Evolutionary conservation across 2,329 filamentous ascomycete genomes (phyloP).

Genomic region (Ophiostoma tasmaniense): DNA sequence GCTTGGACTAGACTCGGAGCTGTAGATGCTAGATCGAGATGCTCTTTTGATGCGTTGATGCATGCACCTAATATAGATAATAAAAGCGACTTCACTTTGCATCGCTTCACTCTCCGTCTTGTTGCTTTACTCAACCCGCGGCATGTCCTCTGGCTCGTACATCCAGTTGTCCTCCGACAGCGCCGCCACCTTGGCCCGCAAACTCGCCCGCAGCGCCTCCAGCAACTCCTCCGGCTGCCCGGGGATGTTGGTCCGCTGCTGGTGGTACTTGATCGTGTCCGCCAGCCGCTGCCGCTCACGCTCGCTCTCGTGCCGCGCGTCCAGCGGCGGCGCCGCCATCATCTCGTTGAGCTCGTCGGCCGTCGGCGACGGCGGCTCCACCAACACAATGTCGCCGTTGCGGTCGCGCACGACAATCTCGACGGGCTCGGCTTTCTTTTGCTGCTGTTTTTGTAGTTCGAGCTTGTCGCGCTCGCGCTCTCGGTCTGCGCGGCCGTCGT

Average conservation of each 20-base stretch:
- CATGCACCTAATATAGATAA: background rate
- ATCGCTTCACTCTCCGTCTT: too few species aligned
- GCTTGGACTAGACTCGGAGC: conserved; percentile 44
- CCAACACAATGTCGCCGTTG: conserved; percentile 55
- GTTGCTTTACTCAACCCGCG: too few species aligned
- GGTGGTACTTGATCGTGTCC: conserved; percentile 54
- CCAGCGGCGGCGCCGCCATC: conserved; percentile 31
- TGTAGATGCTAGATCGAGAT: background rate
- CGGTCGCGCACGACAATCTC: conserved; percentile 55
- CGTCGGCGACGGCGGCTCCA: conserved; percentile 44
- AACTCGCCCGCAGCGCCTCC: conserved; percentile 58
- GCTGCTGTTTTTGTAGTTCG: background rate
- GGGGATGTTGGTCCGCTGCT: conserved; percentile 45
- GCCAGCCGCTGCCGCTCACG: conserved; percentile 53
- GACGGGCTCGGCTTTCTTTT: background rate
- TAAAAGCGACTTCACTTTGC: background rate
- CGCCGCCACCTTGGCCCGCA: conserved; percentile 63
- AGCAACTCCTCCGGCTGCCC: conserved; percentile 66
- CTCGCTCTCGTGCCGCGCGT: conserved; percentile 50
- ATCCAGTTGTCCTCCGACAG: conserved; percentile 85
- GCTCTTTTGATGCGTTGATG: too few species aligned
- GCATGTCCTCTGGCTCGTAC: conserved; percentile 62
- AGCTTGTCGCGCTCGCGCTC: background rate
- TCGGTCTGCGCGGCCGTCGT: conserved; percentile 32
- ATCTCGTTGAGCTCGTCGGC: conserved; percentile 49